These are phyloP conservation scores for Echeveria elegans DNA, from an alignment of 164 flowering plant genomes.

Conservation along the genomic window DNA sequence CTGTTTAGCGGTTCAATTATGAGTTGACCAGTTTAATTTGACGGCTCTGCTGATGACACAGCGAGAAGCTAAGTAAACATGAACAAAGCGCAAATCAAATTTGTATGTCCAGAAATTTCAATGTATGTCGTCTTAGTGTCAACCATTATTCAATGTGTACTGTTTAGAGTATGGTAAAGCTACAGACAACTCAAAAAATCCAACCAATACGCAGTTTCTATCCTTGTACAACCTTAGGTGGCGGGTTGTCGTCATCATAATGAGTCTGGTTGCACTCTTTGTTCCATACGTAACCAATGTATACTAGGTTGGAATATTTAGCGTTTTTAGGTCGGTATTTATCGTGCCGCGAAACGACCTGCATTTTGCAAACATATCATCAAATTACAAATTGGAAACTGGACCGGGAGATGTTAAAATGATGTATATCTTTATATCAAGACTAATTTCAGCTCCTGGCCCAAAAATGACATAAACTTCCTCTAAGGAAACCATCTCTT, in stretches of 20 bases:
- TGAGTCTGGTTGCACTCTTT: conserved; percentile 98
- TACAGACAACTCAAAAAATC: no score
- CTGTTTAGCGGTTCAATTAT: no score
- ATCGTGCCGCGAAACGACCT: conserved; percentile 99
- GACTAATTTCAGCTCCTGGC: conserved; percentile 79
- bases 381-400: background rate
- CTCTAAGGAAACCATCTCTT: no score
- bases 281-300: conserved; percentile 99
- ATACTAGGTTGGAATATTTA: conserved; percentile 95
- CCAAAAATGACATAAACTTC: conserved; percentile 96
- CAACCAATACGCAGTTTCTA: no score
- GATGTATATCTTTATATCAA: conserved; percentile 76
- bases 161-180: no score
- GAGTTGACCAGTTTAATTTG: no score
- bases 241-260: conserved; percentile 97
- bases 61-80: no score
- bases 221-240: conserved; percentile 96
- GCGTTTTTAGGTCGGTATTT: conserved; percentile 96
- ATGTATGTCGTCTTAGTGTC: no score
- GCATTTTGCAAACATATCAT: conserved; percentile 14
- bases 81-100: no score
- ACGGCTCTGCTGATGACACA: no score
- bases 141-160: no score
- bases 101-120: no score
- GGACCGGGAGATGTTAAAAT: background rate